Percentiles rank a stretch among this genome's conserved stretches.
phyloP scores from a whole-genome alignment of 768 basidiomycete genomes.

The Sistotremastrum niveocremeum region DNA sequence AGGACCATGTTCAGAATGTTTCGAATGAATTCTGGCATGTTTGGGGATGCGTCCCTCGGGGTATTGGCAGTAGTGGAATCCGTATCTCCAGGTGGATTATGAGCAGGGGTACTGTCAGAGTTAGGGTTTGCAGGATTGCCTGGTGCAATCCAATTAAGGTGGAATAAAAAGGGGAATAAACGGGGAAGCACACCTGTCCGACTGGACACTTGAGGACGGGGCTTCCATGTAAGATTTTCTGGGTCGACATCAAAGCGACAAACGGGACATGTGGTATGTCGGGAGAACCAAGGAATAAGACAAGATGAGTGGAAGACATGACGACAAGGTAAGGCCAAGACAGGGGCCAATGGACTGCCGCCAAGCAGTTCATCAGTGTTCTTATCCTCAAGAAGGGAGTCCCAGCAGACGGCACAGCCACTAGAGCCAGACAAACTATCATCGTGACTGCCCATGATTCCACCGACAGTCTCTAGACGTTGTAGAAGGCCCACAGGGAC shows the following conservation, averaged over 20 bases:
- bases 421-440: conserved; percentile 22
- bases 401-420: conserved; percentile 68
- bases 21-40: neutral
- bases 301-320: conserved; percentile 74
- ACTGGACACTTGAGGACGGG: conserved; percentile 6
- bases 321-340: conserved; percentile 64
- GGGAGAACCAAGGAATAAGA: conserved; percentile 71
- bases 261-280: conserved; percentile 71
- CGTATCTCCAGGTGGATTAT: neutral
- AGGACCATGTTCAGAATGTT: neutral
- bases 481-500: conserved; percentile 55
- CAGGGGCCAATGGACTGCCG: neutral
- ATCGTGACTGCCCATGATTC: conserved; percentile 20
- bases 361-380: conserved; percentile 1
- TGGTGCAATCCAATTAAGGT: neutral
- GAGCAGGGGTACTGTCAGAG: neutral
- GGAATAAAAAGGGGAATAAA: neutral
- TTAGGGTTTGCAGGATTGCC: neutral
- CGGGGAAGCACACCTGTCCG: neutral
- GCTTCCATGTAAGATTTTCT: conserved; percentile 46
- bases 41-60: neutral
- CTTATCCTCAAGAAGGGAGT: conserved; percentile 38
- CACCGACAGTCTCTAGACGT: conserved; percentile 38
- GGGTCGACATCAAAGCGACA: conserved; percentile 79
- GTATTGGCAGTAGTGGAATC: neutral